Base-by-base conservation (phyloP, 225 moss, liverwort and hornwort genomes). In the Antitrichia curtipendula region DNA sequence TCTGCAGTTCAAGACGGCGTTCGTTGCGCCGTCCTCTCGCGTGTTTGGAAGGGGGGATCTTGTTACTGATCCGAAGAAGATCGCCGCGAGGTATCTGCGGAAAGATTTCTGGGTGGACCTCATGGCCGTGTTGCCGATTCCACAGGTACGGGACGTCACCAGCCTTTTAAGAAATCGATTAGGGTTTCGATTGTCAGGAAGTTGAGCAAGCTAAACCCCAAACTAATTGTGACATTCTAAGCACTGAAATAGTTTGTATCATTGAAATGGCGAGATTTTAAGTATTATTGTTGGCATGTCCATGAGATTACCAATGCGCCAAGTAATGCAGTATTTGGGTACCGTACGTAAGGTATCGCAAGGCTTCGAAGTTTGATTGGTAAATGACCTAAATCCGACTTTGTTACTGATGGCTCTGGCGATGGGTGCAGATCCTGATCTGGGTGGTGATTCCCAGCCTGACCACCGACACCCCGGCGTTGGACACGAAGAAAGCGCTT, bases 31-130 rank as follows among this genome's bases (percentile, higher is more conserved):
- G 9, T 88, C 92, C 18, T 93, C 96, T 28, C 87, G 95, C 18
- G 94, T 94, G 7, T 94, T 94, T 40, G 96, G 96, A 41, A 80
- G 86, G 5, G 94, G 95, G 22, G 92, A 92, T 13, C 94, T 96
- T 59, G 95, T 94, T 36, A 91, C 85, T 31, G 91, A 95, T 78
- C 87, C 89, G 12, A 82, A 80, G 62, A 80, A 59, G 86, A 96
- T 96, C 66, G 92, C 94, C 8, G 52, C 61, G 21, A 89, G 89
- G 16, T 96, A 96, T 77, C 31, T 95, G 82, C 84, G 31, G 72
- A 86, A 76, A 23, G 89, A 92, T 64, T 96, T 96, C 68, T 95
- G 95, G 95, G 52, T 96, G 40, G 96, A 96, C 88, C 71, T 95
- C 28, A 53, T 94, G 36, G 96, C 92, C 20, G 91, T 96, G 27